Base-by-base conservation (phyloP, 1,284 basidiomycete species). In the Microbotryum intermedium region DNA sequence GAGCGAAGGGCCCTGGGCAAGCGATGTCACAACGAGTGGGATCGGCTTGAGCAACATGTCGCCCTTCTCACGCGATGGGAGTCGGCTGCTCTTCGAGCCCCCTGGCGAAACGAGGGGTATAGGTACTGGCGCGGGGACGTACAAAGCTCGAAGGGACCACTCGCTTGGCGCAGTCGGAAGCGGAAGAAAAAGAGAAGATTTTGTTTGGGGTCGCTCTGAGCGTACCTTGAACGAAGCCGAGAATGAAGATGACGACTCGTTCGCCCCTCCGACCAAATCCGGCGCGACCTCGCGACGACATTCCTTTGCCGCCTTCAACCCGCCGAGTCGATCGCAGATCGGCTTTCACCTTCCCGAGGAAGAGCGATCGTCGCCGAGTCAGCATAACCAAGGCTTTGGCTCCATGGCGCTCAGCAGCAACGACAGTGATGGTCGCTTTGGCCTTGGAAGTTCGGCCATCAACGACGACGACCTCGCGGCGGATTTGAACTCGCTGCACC, bases 211-310 rank as follows among this genome's bases (percentile, higher is more conserved):
- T 48, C 51, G 59, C 48, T 45, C 49, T 39, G 45, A 55, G 60
- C 34, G 34, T 6, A 44, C 62, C 20, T 45, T 60, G 26, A 45
- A 51, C 47, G 64, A 64, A 42, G 55, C 59, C 25, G 70, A 71
- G 50, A 66, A 67, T 44, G 63, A 70, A 13, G 69, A 69, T 21
- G 68, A 66, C 44, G 65, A 69, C n/a, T 65, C 63, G 16, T 68
- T 67, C 21, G 67, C 68, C 4, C 66, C 68, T 26, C 72, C 72
- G 28, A 73, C 72, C 26, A 67, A 65, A 52, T 67, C 64, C 11
- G 72, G 72, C 9, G 72, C 72, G 30, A 73, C 72, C 9, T 67
- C 64, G 43, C 49, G 72, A n/a, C 28, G 70, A 16, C 71, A 72
- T 50, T 72, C 71, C 45, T 66, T 73, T 10, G 69, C 72, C 4